Base-by-base conservation (phyloP, 1,139 yeast genomes). In the Debaryomyces coudertii region DNA sequence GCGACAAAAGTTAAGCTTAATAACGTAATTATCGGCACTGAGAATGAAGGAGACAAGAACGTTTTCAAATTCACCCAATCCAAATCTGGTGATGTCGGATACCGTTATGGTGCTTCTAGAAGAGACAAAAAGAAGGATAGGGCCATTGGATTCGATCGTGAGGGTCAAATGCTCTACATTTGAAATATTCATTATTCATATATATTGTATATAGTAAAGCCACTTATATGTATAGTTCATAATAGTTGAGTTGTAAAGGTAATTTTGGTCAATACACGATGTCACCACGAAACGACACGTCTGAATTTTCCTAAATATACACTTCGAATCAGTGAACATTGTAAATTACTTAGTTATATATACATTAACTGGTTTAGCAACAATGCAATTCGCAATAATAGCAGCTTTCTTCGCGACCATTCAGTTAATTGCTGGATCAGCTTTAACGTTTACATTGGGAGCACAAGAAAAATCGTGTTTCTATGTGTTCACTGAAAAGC, bases 101-200 rank as follows among this genome's bases (percentile, higher is more conserved):
- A 71, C 78, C 84, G 98, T 63, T 93, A 93, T 61, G 98, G 98
- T 69, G 90, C 92, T 36, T 81, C 90, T 27, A 78, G 87, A 59
- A 89, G 97, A 72, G 97, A 92, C 68, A 85, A 83, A 60, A 89
- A 87, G 79, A 88, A 85, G 64, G 87, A 89, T 63, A 82, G 97
- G 66, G 82, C 82, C 60, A 80, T 90, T 58, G 87, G 85, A 7
- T 90, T 80, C 66, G 85, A 87, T 62, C 80, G 83, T 53, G 73
- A 79, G 48, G 97, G 97, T 56, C 78, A 77, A 57, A 83, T 74
- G 76, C 66, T 73, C 44, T 71, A 71, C 57, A 58, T 67, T 42
- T 58, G 51, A 50, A 41, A 39, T 33, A 23, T 7, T 22, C 16
- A 24, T 14, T 16, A 18, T 8, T 22, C 41, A 22, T 30, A 30